A percentile compares a stretch with the other conserved stretches of the same genome.
Evolutionary conservation across 208 protist genomes (phyloP).

Genomic region (Trypanosoma platydactyli): DNA sequence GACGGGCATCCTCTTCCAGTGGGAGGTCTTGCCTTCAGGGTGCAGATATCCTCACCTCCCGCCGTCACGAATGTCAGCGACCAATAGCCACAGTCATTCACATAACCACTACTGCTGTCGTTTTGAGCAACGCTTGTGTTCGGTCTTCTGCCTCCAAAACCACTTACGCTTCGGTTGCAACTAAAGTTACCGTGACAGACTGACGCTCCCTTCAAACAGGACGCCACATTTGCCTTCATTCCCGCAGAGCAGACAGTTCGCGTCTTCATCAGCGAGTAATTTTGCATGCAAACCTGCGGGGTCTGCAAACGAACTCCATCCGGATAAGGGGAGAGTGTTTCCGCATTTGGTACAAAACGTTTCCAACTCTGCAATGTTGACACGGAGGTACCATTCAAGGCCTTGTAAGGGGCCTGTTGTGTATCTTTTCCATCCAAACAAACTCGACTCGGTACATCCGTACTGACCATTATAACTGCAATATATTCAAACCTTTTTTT

Average conservation of each 20-base stretch:
- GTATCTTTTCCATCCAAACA: no score
- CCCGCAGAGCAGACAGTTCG: background rate
- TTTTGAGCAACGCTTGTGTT: background rate
- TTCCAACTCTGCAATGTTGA: background rate
- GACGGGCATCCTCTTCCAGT: background rate
- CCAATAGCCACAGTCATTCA: constrained; percentile 21
- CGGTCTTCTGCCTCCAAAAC: no score
- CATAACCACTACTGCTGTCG: background rate
- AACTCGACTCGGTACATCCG: no score
- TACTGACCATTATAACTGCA: no score
- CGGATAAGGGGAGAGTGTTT: constrained; percentile 25
- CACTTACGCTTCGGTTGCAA: no score
- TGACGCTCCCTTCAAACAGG: background rate
- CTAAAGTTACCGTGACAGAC: background rate
- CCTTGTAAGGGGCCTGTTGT: no score
- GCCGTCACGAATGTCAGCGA: constrained; percentile 5
- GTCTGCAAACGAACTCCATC: constrained; percentile 20
- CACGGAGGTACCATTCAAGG: background rate
- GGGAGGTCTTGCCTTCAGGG: constrained; percentile 1
- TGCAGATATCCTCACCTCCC: constrained; percentile 2
- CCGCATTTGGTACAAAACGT: constrained; percentile 6
- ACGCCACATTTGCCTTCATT: background rate
- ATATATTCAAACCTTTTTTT: no score
- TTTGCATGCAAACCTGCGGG: background rate
- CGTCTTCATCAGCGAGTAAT: constrained; percentile 17